Base-by-base conservation (phyloP, 2,329 filamentous ascomycete species). In the Fusarium tricinctum region DNA sequence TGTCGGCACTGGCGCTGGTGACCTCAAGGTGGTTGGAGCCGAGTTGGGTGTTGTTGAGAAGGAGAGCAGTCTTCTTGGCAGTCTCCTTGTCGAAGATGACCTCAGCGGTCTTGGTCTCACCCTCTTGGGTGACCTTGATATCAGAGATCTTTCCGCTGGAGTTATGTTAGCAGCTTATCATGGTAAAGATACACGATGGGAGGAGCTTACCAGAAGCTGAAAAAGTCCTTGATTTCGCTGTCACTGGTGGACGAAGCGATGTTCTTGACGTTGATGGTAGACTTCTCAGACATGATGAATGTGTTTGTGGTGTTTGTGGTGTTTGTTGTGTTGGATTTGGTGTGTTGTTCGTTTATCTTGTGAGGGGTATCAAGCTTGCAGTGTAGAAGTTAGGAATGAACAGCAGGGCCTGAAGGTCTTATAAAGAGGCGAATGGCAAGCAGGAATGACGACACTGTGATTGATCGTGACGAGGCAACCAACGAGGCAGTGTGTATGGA, bases 41-140 rank as follows among this genome's bases (percentile, higher is more conserved):
- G 50, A 99, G 91, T 81, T 97, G 92, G 53, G 96, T 99, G 85
- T 97, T 97, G 83, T 98, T 95, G 69, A 99, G 90, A 62, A 99
- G 92, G 40, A 97, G 92, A 26, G 96, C 96, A 22, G 96, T 99
- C 86, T 97, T 97, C 63, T 95, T 94, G 50, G 96, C 96, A 15
- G 95, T 97, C 79, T 95, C 90, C 85, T 97, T 97, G 82, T 98
- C 96, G 77, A 99, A 99, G 52, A 90, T 94, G 68, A 99, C 94
- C n/a, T 91, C 92, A 59, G 96, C 96, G 49, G 90, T 90, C 82
- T 97, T 93, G 71, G 87, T 85, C 71, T 90, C 86, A 75, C 88
- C 88, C 80, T 81, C 81, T 35, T 89, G 81, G 28, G 89, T 92
- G 76, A 97, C 87, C 61, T 93, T 90, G 79, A 99, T 86, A 74